Evolutionary conservation across 495 filamentous ascomycete genomes (phyloP).

Genomic region (Astrocystis sublimbata): DNA sequence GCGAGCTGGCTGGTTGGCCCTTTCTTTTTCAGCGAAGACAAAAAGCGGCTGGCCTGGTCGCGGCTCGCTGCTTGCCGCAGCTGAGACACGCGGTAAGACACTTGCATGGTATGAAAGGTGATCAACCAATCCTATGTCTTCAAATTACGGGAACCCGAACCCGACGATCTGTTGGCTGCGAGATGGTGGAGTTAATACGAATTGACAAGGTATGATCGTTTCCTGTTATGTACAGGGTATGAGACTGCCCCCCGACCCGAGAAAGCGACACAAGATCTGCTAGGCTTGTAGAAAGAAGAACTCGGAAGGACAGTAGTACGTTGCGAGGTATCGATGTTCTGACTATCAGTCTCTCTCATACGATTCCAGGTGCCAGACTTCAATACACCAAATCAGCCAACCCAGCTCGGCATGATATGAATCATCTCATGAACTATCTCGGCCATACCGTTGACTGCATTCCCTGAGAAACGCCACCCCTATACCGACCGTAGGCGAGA

Average conservation of each 20-base stretch:
- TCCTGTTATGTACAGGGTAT: background rate
- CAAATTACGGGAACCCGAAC: background rate
- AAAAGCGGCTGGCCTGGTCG: background rate
- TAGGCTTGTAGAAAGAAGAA: too few species aligned
- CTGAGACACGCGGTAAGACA: background rate
- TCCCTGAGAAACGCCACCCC: background rate
- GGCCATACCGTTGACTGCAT: background rate
- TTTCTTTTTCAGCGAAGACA: too few species aligned
- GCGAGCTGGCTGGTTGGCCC: too few species aligned
- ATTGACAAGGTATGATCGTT: background rate
- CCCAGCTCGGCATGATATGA: too few species aligned
- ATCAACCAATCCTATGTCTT: background rate
- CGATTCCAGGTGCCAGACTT: too few species aligned
- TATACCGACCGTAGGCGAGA: background rate
- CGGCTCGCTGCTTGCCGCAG: background rate
- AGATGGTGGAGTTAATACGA: background rate
- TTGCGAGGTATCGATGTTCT: too few species aligned
- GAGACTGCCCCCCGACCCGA: conserved; percentile 4
- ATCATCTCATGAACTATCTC: too few species aligned
- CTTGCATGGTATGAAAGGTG: background rate
- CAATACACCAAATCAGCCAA: too few species aligned
- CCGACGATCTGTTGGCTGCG: background rate
- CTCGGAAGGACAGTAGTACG: too few species aligned
- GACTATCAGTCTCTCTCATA: too few species aligned
- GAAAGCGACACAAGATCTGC: too few species aligned